Conservation (phyloP, 306 rosid species). For the Castanea mollissima region DNA sequence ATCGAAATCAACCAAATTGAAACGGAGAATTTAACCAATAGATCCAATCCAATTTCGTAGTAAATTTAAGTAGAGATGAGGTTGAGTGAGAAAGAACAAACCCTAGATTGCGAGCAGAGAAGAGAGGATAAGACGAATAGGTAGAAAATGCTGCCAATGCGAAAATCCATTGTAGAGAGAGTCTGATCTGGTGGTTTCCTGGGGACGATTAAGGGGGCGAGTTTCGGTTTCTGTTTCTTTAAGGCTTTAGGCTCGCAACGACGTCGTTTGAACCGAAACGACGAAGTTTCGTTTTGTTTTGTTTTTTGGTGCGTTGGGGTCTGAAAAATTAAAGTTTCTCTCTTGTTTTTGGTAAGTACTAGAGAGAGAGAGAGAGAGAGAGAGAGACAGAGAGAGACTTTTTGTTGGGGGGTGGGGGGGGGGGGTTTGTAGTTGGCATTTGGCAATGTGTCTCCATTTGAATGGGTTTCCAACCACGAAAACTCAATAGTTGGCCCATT, state of each 20-base stretch:
- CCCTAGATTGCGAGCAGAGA: conserved; percentile 38
- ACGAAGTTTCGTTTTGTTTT: neutral
- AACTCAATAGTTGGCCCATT: neutral
- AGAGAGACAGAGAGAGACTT: no score
- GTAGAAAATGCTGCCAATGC: conserved; percentile 11
- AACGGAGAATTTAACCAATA: conserved; percentile 18
- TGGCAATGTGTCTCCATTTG: neutral
- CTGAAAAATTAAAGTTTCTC: neutral
- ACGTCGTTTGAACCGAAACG: neutral
- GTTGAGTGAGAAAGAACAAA: conserved; percentile 15
- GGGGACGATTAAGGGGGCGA: neutral
- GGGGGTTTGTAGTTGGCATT: neutral
- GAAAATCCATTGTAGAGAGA: conserved; percentile 17
- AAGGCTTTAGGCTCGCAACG: neutral
- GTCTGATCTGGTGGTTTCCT: conserved; percentile 6
- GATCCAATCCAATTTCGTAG: conserved; percentile 23
- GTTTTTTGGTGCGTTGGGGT: neutral
- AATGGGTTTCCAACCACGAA: neutral
- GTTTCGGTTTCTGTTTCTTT: neutral
- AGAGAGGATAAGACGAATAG: conserved; percentile 26
- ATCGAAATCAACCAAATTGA: conserved; percentile 20
- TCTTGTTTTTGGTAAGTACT: no score
- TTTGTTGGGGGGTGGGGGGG: no score
- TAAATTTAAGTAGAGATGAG: neutral
- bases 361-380: no score